Evolutionary conservation across 2,329 filamentous ascomycete genomes (phyloP).

Genomic region (Microsporum audouinii): DNA sequence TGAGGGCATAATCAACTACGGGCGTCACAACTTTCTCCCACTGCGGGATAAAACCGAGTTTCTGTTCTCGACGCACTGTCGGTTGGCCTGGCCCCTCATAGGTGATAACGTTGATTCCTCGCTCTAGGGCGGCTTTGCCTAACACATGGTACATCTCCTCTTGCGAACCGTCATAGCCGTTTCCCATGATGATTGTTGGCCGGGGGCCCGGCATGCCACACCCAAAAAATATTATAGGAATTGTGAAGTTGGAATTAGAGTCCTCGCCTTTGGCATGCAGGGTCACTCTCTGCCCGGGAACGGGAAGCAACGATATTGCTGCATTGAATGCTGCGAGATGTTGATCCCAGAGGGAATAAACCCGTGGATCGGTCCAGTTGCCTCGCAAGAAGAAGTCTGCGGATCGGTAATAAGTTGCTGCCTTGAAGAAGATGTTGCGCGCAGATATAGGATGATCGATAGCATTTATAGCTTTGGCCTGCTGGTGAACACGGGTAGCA

Average conservation of each 20-base stretch:
- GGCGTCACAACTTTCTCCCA: conserved; percentile 34
- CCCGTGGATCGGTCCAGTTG: conserved; percentile 31
- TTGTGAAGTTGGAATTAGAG: conserved; percentile 19
- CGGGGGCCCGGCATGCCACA: conserved; percentile 12
- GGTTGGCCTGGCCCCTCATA: conserved; percentile 39
- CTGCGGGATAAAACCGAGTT: conserved; percentile 33
- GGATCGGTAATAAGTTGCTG: conserved; percentile 31
- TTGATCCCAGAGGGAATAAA: conserved; percentile 29
- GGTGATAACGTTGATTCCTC: conserved; percentile 34
- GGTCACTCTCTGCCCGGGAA: conserved; percentile 26
- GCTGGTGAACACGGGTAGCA: conserved; percentile 9
- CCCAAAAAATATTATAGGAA: conserved; percentile 29
- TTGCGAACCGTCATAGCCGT: conserved; percentile 34
- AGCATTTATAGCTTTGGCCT: conserved; percentile 10
- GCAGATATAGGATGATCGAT: conserved; percentile 11
- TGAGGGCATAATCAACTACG: conserved; percentile 26
- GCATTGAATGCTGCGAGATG: conserved; percentile 29
- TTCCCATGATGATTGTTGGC: conserved; percentile 15
- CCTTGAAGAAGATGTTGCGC: conserved; percentile 27
- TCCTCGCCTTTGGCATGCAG: conserved; percentile 15
- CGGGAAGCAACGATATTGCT: conserved; percentile 26
- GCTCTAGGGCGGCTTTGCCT: conserved; percentile 25
- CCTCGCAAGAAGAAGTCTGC: conserved; percentile 35
- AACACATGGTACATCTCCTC: conserved; percentile 33
- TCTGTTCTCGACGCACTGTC: conserved; percentile 30